These are phyloP conservation scores for Byssochlamys sp. DNA, from an alignment of 2,329 filamentous ascomycete genomes.

Conservation along the genomic window DNA sequence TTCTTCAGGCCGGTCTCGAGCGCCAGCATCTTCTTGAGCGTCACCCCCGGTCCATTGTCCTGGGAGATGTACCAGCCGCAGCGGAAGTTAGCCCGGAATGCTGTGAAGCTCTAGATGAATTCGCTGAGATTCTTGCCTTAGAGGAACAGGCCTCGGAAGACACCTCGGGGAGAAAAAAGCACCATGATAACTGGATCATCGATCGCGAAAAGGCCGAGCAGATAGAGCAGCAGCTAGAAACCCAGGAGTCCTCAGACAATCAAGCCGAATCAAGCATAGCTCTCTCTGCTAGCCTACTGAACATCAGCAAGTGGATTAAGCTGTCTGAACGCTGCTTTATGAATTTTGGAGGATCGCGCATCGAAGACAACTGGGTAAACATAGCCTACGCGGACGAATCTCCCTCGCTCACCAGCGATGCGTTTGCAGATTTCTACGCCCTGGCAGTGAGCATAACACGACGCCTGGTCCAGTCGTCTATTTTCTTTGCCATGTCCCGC, in stretches of 20 bases:
- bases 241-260: slow-evolving; percentile 18
- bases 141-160: slow-evolving; percentile 57
- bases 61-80: slow-evolving; percentile 59
- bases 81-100: slow-evolving; percentile 60
- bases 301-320: slow-evolving; percentile 50
- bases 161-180: slow-evolving; percentile 48
- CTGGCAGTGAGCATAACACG: slow-evolving; percentile 59
- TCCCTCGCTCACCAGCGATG: slow-evolving; percentile 64
- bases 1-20: slow-evolving; percentile 48
- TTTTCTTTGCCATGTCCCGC: slow-evolving; percentile 63
- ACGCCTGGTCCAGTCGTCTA: slow-evolving; percentile 57
- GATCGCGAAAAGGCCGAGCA: slow-evolving; percentile 24
- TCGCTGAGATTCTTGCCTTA: slow-evolving; percentile 56
- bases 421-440: slow-evolving; percentile 65
- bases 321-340: slow-evolving; percentile 64
- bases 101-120: slow-evolving; percentile 55
- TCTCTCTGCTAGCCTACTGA: slow-evolving; percentile 49
- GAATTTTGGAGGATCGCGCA: slow-evolving; percentile 50
- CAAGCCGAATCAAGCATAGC: slow-evolving; percentile 21
- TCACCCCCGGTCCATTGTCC: slow-evolving; percentile 31
- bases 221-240: slow-evolving; percentile 18
- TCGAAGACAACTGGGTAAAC: slow-evolving; percentile 58
- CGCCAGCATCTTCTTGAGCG: slow-evolving; percentile 28
- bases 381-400: slow-evolving; percentile 43
- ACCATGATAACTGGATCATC: slow-evolving; percentile 60